phyloP scores from a whole-genome alignment of 2,329 filamentous ascomycete species.

The Xylariaceae sp. region DNA sequence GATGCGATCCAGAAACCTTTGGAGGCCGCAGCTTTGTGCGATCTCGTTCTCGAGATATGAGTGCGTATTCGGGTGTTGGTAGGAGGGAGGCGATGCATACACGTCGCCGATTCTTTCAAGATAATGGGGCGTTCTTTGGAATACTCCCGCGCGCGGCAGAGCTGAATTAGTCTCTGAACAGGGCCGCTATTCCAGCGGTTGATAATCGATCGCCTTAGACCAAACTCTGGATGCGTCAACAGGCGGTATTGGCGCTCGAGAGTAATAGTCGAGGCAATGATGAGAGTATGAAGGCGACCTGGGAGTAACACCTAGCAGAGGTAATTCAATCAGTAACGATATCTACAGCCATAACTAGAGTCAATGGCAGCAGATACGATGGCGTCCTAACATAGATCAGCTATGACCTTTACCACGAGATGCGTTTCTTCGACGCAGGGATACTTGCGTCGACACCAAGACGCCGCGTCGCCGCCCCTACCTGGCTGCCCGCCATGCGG shows the following conservation, averaged over 20 bases:
- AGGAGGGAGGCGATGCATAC: conserved; percentile 18
- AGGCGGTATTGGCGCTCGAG: neutral
- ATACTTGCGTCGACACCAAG: neutral
- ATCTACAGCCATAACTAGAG: neutral
- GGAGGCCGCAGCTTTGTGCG: conserved; percentile 22
- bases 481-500: conserved; percentile 9
- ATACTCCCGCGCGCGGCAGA: neutral
- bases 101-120: conserved; percentile 9
- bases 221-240: neutral
- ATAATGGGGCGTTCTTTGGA: neutral
- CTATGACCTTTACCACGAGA: conserved; percentile 2
- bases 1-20: conserved; percentile 23
- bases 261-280: neutral
- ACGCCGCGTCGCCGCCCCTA: conserved; percentile 2
- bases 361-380: neutral
- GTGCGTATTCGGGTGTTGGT: conserved; percentile 25
- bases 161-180: neutral
- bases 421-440: conserved; percentile 3
- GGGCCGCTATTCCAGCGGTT: neutral
- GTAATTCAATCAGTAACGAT: conserved; percentile 7
- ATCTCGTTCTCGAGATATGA: conserved; percentile 24
- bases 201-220: neutral
- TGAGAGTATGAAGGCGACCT: neutral
- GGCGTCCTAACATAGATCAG: neutral
- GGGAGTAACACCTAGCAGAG: conserved; percentile 2